Evolutionary conservation across 768 basidiomycete species (phyloP).

Genomic region (Rhizopogon salebrosus): DNA sequence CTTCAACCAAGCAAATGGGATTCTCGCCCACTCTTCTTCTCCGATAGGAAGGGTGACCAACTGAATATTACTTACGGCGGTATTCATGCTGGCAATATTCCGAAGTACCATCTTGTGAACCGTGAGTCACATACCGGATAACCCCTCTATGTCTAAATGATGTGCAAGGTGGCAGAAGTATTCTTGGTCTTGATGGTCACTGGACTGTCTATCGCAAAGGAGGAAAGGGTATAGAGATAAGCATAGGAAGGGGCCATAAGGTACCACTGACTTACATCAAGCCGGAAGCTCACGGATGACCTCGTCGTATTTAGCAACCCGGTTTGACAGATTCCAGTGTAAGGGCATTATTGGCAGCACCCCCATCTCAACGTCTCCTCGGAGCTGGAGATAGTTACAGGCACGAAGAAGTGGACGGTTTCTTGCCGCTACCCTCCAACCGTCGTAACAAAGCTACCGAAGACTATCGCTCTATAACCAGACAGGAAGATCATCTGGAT

Average conservation of each 20-base stretch:
- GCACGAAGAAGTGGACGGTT: constrained; percentile 63
- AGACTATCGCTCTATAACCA: constrained; percentile 48
- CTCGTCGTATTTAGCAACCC: constrained; percentile 30
- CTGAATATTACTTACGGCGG: constrained; percentile 67
- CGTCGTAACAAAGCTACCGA: constrained; percentile 28
- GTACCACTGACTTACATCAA: constrained; percentile 23
- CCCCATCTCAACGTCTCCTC: constrained; percentile 47
- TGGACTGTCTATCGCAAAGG: constrained; percentile 47
- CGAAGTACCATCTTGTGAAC: constrained; percentile 56
- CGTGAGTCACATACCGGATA: constrained; percentile 36
- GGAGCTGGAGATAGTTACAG: constrained; percentile 34
- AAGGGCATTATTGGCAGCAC: constrained; percentile 46
- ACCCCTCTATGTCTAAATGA: constrained; percentile 42
- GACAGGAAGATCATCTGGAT: constrained; percentile 21
- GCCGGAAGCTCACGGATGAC: constrained; percentile 3
- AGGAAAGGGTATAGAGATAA: constrained; percentile 62
- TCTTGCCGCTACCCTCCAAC: constrained; percentile 51
- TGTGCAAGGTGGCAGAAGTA: constrained; percentile 39
- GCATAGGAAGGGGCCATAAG: constrained; percentile 36
- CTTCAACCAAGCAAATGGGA: constrained; percentile 19
- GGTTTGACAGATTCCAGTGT: constrained; percentile 55
- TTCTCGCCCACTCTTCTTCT: constrained; percentile 43
- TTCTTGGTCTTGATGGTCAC: constrained; percentile 55
- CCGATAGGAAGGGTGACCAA: constrained; percentile 62
- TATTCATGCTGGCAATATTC: constrained; percentile 55